Evolutionary conservation across 2,329 filamentous ascomycete genomes (phyloP), one percentile per base, ranked within the genome.

Genomic region (Diaporthe sp.): DNA sequence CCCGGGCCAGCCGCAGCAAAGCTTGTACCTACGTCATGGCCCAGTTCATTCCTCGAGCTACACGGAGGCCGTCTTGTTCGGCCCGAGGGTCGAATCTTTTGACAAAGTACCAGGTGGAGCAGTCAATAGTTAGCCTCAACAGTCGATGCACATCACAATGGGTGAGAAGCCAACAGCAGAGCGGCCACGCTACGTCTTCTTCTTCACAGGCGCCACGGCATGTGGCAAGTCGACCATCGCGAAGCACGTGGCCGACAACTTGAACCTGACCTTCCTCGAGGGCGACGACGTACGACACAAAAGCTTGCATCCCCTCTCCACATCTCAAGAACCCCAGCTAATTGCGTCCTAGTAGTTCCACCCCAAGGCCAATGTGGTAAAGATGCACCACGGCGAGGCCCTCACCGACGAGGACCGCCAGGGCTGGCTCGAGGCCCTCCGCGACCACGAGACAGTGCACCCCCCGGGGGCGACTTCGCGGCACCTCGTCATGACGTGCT

Each of bases 391-490:
- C 72, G 92, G 92, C 77, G 90, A 89, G 68, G 92, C 94, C 2
- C 88, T 96, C 13, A 94, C 91, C 72, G 94, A 95, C 81, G 90
- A 89, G 59, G 94, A 96, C 83, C 91, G 94, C 74, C 94, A 93
- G 91, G 94, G 94, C 84, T 96, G 94, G 94, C 89, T 95, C 57
- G 89, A 89, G 77, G 86, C 86, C 10, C 87, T 93, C 2, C 89
- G 90, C 75, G 86, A 90, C 78, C 88, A 86, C 79, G 83, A 86
- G 68, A 80, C 86, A 8, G 76, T 79, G 49, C 81, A 82, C 46
- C 82, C 87, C 74, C 80, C 84, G 57, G 81, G 79, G 62, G 84
- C 85, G 10, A 74, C 77, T 22, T 85, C 88, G 3, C 82, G 86
- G 37, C 89, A 92, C 51, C 93, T 95, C 34, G 91, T 95, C 72